These are phyloP conservation scores for Mortierella sp. DNA, from an alignment of 371 early-diverging fungal species.

Conservation along the genomic window DNA sequence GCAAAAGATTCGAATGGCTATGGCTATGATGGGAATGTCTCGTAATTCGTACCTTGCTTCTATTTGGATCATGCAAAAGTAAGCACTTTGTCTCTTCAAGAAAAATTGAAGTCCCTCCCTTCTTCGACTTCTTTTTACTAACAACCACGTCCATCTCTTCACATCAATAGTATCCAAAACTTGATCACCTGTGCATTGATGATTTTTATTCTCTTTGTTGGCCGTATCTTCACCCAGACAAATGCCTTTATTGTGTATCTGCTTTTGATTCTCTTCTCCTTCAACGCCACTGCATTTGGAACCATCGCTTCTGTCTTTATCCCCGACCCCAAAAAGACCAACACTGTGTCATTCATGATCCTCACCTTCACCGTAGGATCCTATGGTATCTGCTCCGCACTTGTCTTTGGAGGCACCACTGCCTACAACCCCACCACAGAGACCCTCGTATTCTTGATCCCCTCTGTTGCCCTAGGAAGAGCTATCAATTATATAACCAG, in stretches of 20 bases:
- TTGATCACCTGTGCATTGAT: conserved; percentile 47
- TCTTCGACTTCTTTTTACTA: neutral
- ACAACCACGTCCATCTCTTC: neutral
- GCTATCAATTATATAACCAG: conserved; percentile 50
- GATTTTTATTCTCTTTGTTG: conserved; percentile 47
- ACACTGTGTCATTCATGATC: conserved; percentile 26
- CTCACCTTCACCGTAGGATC: conserved; percentile 29
- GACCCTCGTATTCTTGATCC: conserved; percentile 50
- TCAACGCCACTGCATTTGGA: conserved; percentile 48
- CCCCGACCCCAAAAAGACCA: conserved; percentile 54
- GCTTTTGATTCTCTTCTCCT: conserved; percentile 53
- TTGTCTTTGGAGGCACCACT: conserved; percentile 26
- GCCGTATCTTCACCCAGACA: conserved; percentile 41
- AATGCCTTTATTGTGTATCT: conserved; percentile 42
- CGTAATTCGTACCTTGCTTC: conserved; percentile 47
- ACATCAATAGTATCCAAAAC: conserved; percentile 20
- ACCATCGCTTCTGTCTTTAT: conserved; percentile 45
- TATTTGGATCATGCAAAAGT: conserved; percentile 56
- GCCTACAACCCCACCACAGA: conserved; percentile 30
- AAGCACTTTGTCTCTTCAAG: neutral
- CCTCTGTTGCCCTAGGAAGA: conserved; percentile 56
- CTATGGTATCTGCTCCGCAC: conserved; percentile 33
- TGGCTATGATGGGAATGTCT: conserved; percentile 59
- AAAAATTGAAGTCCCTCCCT: neutral
- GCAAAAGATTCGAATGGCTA: conserved; percentile 40